Conservation (phyloP, 2,329 filamentous ascomycete genomes). For the Chaetomium sp. region DNA sequence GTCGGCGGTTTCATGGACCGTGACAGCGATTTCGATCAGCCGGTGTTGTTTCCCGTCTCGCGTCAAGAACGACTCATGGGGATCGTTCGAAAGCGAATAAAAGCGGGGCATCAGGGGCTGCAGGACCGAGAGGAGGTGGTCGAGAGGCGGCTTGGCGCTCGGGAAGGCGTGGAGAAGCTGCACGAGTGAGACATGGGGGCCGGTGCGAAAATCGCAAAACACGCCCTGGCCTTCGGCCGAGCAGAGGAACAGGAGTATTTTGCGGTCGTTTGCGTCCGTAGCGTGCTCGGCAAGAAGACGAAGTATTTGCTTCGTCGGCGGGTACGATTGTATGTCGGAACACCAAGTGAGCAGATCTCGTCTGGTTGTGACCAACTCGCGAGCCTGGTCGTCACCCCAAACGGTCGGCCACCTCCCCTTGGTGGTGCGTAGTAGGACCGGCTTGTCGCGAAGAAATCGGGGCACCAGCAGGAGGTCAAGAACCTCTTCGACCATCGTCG, state of each 20-base stretch:
- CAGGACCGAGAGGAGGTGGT: slow-evolving; percentile 70
- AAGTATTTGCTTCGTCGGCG: slow-evolving; percentile 81
- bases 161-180: slow-evolving; percentile 91
- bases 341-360: slow-evolving; percentile 95
- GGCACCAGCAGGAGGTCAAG: slow-evolving; percentile 78
- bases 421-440: slow-evolving; percentile 69
- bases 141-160: slow-evolving; percentile 80
- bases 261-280: slow-evolving; percentile 72
- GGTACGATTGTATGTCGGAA: slow-evolving; percentile 84
- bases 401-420: slow-evolving; percentile 92
- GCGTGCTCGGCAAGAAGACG: slow-evolving; percentile 82
- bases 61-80: slow-evolving; percentile 65
- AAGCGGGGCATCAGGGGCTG: slow-evolving; percentile 94
- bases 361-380: slow-evolving; percentile 83
- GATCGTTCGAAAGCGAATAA: slow-evolving; percentile 96
- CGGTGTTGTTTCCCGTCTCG: slow-evolving; percentile 66
- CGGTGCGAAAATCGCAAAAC: slow-evolving; percentile 92
- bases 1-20: slow-evolving; percentile 78
- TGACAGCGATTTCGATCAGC: slow-evolving; percentile 92
- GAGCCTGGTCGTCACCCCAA: slow-evolving; percentile 83
- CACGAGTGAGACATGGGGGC: slow-evolving; percentile 74
- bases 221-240: slow-evolving; percentile 84
- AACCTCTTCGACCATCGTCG: slow-evolving; percentile 70
- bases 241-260: slow-evolving; percentile 78
- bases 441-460: slow-evolving; percentile 75